Conservation (phyloP, 2,329 filamentous ascomycete species). For the Colletotrichum limetticola region DNA sequence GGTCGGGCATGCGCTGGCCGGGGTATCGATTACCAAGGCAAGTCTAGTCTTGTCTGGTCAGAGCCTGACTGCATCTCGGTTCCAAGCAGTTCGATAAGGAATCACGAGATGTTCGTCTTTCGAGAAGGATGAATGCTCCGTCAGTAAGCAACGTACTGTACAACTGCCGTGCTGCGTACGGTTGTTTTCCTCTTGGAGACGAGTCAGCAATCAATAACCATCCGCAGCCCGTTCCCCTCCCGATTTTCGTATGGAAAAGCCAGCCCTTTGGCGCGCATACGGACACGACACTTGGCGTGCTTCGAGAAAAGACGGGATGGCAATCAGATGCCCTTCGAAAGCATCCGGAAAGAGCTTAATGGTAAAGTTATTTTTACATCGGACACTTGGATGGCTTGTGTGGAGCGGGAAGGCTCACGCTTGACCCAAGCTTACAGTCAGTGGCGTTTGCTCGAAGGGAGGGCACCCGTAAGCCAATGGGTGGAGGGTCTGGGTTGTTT, state of each 20-base stretch:
- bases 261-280: neutral
- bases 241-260: neutral
- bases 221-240: neutral
- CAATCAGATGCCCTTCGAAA: neutral
- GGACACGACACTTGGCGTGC: neutral
- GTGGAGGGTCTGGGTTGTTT: neutral
- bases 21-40: neutral
- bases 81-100: neutral
- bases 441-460: neutral
- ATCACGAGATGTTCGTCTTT: neutral
- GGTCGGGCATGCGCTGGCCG: neutral
- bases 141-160: neutral
- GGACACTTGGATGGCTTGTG: neutral
- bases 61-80: no score
- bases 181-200: neutral
- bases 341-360: neutral
- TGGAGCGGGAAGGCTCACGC: neutral
- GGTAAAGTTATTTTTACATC: conserved; percentile 1
- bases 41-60: no score
- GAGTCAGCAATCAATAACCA: neutral
- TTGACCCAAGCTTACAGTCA: neutral
- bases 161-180: neutral
- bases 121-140: neutral
- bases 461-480: neutral
- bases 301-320: neutral